Conservation (phyloP, 2,329 filamentous ascomycete genomes). For the Alternaria incomplexa region DNA sequence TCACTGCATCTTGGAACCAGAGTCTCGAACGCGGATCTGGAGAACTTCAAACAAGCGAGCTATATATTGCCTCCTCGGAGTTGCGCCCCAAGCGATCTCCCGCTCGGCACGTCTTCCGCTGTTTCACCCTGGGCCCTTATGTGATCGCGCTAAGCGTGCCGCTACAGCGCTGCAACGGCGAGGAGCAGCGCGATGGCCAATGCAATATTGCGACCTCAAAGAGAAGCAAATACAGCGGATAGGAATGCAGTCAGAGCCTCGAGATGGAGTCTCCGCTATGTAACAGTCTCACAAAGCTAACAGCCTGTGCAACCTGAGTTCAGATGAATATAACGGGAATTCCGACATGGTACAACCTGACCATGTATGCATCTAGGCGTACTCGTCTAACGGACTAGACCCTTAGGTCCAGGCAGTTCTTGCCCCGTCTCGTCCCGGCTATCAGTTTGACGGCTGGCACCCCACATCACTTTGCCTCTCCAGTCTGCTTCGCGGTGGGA, state of each 20-base stretch:
- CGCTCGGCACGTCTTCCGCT: slow-evolving; percentile 18
- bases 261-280: background rate
- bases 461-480: background rate
- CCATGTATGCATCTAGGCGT: slow-evolving; percentile 11
- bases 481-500: background rate
- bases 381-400: slow-evolving; percentile 4
- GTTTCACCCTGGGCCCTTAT: slow-evolving; percentile 14
- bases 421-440: background rate
- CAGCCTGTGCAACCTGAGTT: background rate
- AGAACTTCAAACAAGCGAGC: background rate
- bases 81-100: slow-evolving; percentile 14
- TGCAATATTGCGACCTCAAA: background rate
- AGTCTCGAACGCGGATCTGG: background rate
- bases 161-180: slow-evolving; percentile 1
- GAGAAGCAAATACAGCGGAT: background rate
- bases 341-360: slow-evolving; percentile 7
- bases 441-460: background rate
- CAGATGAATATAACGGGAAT: background rate
- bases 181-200: background rate
- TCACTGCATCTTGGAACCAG: background rate
- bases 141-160: slow-evolving; percentile 7
- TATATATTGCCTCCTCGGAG: background rate
- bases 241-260: background rate
- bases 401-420: background rate
- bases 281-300: background rate